Evolutionary conservation across 2,329 filamentous ascomycete species (phyloP), one percentile per base, ranked within the genome.

Genomic region (Cladophialophora yegresii): DNA sequence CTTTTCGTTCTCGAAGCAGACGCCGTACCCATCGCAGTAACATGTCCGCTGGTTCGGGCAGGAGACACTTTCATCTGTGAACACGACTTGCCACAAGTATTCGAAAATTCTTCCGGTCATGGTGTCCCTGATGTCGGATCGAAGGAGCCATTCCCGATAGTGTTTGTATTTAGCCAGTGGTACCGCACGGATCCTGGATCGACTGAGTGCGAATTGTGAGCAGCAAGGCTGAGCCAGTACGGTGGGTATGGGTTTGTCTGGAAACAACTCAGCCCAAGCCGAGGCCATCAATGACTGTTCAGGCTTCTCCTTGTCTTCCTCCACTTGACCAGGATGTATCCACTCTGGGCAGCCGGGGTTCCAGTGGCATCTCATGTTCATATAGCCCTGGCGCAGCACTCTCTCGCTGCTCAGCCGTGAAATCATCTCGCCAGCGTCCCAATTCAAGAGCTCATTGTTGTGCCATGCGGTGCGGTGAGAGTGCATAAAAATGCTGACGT

Each of bases 11-110:
- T 81, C 83, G 67, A 87, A 88, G 71, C 87, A 89, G 9, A 85
- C 75, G 1, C 87, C 86, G 56, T 83, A 89, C 5, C 84, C 85
- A 65, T 88, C 85, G 72, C 87, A 89, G 66, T 86, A 86, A 75
- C 87, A 89, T 0, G 82, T 74, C 62, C 83, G 79, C 75, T 86
- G 82, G 32, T 75, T 74, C 3, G 80, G 78, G 62, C 81, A 83
- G 50, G 78, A 71, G 28, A 77, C 74, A 13, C 74, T 70, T 50
- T 80, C 65, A 1, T 81, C 83, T 0, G 84, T 83, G 72, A 87
- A 88, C 13, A 88, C 79, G 64, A 82, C 85, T 64, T 87, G 85
- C 86, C 86, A 88, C 1, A 87, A 74, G 71, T 88, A 87, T 72
- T 88, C 86, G 78, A 85, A 87, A 16, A 87, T 79, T 2, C 86